phyloP scores from a whole-genome alignment of 139 green algal species.

The Tetratostichococcus sp. region DNA sequence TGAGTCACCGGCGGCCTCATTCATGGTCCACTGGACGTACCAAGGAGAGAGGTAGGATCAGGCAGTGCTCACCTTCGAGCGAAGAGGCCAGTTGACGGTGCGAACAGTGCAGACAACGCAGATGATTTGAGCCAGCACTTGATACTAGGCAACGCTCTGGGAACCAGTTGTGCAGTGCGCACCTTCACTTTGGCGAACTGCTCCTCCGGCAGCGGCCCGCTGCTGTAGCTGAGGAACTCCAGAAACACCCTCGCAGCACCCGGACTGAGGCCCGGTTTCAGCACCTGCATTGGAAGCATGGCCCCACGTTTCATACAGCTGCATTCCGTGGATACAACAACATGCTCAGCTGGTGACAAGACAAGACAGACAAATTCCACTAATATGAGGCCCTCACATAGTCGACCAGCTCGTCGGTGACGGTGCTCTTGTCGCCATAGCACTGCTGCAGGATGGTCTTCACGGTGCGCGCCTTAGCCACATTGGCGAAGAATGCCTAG shows the following conservation, averaged over 20 bases:
- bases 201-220: conserved; percentile 87
- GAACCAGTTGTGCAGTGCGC: too few relatives aligned
- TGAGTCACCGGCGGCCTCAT: too few relatives aligned
- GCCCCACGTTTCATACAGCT: too few relatives aligned
- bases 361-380: background rate
- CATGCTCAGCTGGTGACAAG: background rate
- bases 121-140: too few relatives aligned
- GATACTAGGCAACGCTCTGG: too few relatives aligned
- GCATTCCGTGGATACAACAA: too few relatives aligned
- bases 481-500: conserved; percentile 1
- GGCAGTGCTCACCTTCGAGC: too few relatives aligned
- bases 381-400: conserved; percentile 57
- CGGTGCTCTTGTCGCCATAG: conserved; percentile 73
- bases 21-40: too few relatives aligned
- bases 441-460: conserved; percentile 82
- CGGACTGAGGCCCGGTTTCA: conserved; percentile 24
- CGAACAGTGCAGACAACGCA: too few relatives aligned
- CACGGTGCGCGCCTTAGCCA: conserved; percentile 34
- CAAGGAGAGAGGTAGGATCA: too few relatives aligned
- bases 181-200: conserved; percentile 53
- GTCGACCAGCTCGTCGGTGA: conserved; percentile 92
- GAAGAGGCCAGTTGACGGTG: too few relatives aligned
- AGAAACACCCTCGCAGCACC: conserved; percentile 93
- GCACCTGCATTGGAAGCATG: too few relatives aligned
- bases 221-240: conserved; percentile 95